Base-by-base conservation (phyloP, 495 filamentous ascomycete genomes). In the Aspergillus hancockii region DNA sequence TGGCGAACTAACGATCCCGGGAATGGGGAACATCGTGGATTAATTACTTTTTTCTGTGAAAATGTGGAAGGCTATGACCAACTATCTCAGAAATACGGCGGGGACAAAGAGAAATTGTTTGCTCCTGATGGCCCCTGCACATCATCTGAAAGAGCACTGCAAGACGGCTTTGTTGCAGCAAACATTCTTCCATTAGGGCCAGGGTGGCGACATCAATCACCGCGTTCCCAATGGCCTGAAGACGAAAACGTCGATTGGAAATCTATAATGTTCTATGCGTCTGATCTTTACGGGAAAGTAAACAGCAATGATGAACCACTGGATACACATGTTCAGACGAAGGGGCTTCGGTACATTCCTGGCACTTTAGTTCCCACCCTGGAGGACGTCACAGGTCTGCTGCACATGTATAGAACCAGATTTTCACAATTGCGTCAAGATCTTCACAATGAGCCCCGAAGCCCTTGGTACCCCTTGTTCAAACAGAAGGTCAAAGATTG, bases 221-320 rank as follows among this genome's bases (percentile, higher is more conserved):
- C 25, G 4, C n/a, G 23, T 13, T 38, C n/a, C 1, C 0, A 22
- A 18, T 19, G 30, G n/a, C 18, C 34, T 3, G 12, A 23, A 12
- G 32, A 43, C 5, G 23, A 10, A 1, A 16, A 47, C 10, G 49
- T 57, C 0, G 54, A 61, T 47, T 61, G 59, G 59, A 4, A 36
- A 8, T 61, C 54, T 3, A 18, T 55, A 8, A 61, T 57, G 59
- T 49, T 57, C 4, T 61, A 57, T 23, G 0, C 0, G 1, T 53
- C 59, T 18, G 9, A n/a, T 3, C 2, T 12, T n/a, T 41, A n/a
- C 1, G 38, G 38, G 10, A 18, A 41, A 6, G 8, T 14, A 10
- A 14, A 41, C 16, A 14, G n/a, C 3, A 12, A 14, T 41, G 14
- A 14, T 13, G 2, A 16, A 6, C 16, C 38, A 16, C 12, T n/a